Conservation (phyloP, 1,139 yeast species). For the Torulaspora pretoriensis region DNA sequence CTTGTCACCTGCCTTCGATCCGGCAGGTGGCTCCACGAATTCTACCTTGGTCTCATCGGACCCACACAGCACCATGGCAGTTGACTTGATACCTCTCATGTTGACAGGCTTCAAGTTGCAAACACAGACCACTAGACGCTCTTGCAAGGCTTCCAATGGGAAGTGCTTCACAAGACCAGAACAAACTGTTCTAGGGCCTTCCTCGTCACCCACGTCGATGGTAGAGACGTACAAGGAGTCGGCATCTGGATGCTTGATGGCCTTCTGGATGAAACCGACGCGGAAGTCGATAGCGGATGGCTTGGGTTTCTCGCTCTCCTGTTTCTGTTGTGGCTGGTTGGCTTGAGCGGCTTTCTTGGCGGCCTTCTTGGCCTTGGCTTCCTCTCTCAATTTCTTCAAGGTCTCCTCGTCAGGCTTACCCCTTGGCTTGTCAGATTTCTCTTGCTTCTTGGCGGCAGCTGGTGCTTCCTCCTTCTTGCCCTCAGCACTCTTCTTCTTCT, state of each 20-base stretch:
- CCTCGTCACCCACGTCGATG: conserved; percentile 92
- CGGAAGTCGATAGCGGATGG: conserved; percentile 89
- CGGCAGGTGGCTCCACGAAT: conserved; percentile 91
- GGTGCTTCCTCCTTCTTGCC: conserved; percentile 35
- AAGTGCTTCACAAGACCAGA: conserved; percentile 83
- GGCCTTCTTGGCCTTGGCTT: conserved; percentile 70
- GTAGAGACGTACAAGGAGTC: conserved; percentile 95
- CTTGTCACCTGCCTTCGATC: conserved; percentile 95
- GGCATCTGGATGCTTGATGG: conserved; percentile 96
- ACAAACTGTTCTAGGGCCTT: conserved; percentile 97
- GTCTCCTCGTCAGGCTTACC: conserved; percentile 59
- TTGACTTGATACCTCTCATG: conserved; percentile 92
- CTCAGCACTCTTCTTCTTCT: conserved; percentile 41
- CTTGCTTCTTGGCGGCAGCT: conserved; percentile 38
- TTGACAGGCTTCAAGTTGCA: conserved; percentile 87
- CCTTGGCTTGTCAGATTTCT: conserved; percentile 38
- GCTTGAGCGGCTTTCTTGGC: conserved; percentile 71
- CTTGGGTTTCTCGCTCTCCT: conserved; percentile 57
- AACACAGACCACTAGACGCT: conserved; percentile 74
- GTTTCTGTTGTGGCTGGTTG: conserved; percentile 47
- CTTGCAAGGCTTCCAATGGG: conserved; percentile 77
- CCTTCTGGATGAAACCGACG: conserved; percentile 96
- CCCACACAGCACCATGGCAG: conserved; percentile 97
- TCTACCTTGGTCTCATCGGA: conserved; percentile 67
- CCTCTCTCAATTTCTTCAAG: conserved; percentile 56